phyloP scores from a whole-genome alignment of 108 stramenopile genomes.

The Nitzschia sp. region DNA sequence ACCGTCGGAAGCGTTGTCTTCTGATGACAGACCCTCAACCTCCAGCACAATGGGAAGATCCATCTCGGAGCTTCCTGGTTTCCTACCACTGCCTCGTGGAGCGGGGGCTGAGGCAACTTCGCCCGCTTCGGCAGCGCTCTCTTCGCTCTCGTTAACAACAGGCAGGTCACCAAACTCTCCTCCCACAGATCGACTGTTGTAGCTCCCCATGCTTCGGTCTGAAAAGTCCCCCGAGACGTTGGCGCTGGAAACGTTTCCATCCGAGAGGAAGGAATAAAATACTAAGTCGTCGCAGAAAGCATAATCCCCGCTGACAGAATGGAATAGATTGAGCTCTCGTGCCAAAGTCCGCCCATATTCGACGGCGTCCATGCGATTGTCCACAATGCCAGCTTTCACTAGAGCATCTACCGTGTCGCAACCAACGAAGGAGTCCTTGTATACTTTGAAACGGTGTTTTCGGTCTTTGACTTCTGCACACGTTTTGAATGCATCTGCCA shows the following conservation, averaged over 20 bases:
- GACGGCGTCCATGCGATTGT: slow-evolving; percentile 54
- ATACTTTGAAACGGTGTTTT: slow-evolving; percentile 28
- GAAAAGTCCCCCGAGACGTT: not conserved
- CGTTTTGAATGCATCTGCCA: not conserved
- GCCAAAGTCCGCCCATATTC: slow-evolving; percentile 50
- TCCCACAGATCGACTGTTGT: not conserved
- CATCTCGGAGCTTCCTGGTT: too few relatives aligned
- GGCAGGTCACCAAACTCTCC: not conserved
- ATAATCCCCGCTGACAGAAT: slow-evolving; percentile 31
- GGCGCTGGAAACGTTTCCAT: not conserved
- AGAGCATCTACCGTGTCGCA: slow-evolving; percentile 55
- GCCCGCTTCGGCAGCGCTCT: too few relatives aligned
- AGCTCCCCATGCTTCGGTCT: not conserved
- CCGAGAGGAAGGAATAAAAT: slow-evolving; percentile 51
- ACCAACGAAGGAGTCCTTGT: slow-evolving; percentile 50
- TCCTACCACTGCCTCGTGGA: too few relatives aligned
- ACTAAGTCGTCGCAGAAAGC: slow-evolving; percentile 50
- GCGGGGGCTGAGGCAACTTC: too few relatives aligned
- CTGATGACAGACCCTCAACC: too few relatives aligned
- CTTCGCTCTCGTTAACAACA: not conserved
- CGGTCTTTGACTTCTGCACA: slow-evolving; percentile 14
- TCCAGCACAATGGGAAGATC: too few relatives aligned
- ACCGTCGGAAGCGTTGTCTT: too few relatives aligned
- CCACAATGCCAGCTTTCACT: slow-evolving; percentile 43
- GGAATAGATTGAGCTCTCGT: slow-evolving; percentile 43